These are phyloP conservation scores for Penicillium sp. DNA, from an alignment of 2,329 filamentous ascomycete species.

Conservation along the genomic window DNA sequence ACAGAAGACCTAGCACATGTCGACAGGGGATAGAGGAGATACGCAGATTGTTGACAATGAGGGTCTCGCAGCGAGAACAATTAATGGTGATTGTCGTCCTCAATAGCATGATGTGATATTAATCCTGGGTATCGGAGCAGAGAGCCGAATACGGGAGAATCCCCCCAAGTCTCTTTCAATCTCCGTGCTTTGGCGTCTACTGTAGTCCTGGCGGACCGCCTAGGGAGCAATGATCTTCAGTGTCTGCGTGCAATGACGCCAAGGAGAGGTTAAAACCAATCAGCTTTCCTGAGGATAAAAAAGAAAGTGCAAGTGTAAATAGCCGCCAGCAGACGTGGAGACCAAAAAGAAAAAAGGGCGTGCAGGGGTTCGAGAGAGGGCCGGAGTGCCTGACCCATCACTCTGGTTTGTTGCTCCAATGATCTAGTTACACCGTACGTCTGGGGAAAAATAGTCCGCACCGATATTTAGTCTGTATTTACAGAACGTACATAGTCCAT, in stretches of 20 bases:
- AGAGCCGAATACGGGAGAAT: neutral
- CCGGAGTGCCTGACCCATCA: constrained; percentile 9
- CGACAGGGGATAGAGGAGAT: neutral
- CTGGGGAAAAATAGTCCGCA: neutral
- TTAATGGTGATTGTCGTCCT: neutral
- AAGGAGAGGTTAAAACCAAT: constrained; percentile 5
- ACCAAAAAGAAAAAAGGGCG: neutral
- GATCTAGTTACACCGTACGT: neutral
- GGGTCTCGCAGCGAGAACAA: neutral
- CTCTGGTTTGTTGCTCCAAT: constrained; percentile 6
- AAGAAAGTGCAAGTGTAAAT: neutral
- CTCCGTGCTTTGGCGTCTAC: constrained; percentile 11
- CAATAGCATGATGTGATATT: neutral
- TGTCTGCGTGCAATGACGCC: neutral
- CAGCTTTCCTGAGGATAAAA: neutral
- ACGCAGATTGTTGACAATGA: neutral
- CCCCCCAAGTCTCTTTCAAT: neutral
- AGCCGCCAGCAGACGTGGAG: constrained; percentile 9
- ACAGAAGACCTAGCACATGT: neutral
- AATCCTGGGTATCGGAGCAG: neutral
- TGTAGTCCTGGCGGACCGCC: neutral
- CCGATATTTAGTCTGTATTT: neutral
- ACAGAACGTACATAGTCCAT: neutral
- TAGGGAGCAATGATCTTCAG: constrained; percentile 3
- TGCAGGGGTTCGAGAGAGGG: constrained; percentile 1